Conservation (phyloP, 2,329 filamentous ascomycete genomes). For the Aspergillus sp. region DNA sequence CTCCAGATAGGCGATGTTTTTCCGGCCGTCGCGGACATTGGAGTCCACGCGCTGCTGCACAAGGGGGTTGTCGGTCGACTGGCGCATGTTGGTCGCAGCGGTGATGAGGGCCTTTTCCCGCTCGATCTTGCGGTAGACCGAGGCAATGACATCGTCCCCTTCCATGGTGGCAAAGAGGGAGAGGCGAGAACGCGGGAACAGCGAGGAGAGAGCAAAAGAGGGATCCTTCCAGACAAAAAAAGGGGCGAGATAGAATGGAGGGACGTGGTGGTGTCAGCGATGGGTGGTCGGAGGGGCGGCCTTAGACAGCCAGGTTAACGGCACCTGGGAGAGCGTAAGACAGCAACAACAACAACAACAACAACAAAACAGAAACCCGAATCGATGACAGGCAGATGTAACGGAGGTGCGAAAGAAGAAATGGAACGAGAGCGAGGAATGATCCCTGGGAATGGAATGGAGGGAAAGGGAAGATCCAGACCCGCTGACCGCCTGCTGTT, state of each 20-base stretch:
- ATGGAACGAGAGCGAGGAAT: constrained; percentile 1
- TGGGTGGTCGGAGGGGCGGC: constrained; percentile 7
- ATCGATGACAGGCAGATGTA: too few species aligned
- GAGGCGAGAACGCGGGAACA: constrained; percentile 6
- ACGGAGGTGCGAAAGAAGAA: too few species aligned
- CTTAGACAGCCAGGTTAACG: constrained; percentile 8
- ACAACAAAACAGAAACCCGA: not conserved
- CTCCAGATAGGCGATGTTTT: constrained; percentile 94
- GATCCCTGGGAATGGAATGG: not conserved
- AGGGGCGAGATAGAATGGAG: constrained; percentile 2
- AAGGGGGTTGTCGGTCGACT: constrained; percentile 86
- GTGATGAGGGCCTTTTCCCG: constrained; percentile 91
- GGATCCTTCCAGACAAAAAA: constrained; percentile 7
- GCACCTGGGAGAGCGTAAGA: not conserved
- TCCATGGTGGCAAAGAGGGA: constrained; percentile 40
- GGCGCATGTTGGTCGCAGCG: constrained; percentile 87
- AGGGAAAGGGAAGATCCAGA: too few species aligned
- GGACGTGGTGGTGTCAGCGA: constrained; percentile 7
- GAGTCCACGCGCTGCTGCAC: constrained; percentile 85
- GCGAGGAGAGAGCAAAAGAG: constrained; percentile 5
- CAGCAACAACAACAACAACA: not conserved
- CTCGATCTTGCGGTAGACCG: constrained; percentile 95
- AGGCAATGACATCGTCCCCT: constrained; percentile 56
- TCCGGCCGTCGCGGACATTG: constrained; percentile 84
- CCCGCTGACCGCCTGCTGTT: not conserved